These are phyloP conservation scores for Rosa hybrid DNA, from an alignment of 331 rosid species.

Conservation along the genomic window DNA sequence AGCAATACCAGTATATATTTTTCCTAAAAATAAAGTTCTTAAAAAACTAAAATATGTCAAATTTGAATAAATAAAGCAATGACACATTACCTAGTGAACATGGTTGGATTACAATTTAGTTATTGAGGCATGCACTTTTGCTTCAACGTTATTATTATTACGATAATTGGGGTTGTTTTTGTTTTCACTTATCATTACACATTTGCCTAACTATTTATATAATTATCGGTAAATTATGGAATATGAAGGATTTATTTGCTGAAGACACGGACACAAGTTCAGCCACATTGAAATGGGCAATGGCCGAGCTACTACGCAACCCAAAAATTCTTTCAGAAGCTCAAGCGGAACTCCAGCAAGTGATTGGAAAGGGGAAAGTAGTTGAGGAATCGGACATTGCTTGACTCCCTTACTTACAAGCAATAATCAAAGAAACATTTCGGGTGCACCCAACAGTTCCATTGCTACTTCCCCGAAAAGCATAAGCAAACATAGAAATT, in stretches of 20 bases:
- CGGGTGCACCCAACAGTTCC: constrained; percentile 26
- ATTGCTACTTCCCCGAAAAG: constrained; percentile 19
- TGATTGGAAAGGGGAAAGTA: neutral
- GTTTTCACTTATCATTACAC: neutral
- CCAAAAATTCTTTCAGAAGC: neutral
- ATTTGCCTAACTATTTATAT: neutral
- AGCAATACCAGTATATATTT: too few species aligned
- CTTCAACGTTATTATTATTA: neutral
- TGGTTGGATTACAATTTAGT: too few species aligned
- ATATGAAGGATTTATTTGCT: constrained; percentile 17
- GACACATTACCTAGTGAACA: too few species aligned
- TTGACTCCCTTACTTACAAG: constrained; percentile 23
- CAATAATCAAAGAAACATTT: constrained; percentile 23
- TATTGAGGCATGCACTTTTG: too few species aligned
- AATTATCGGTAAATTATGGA: neutral
- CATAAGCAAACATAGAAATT: neutral
- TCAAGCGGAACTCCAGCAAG: constrained; percentile 2
- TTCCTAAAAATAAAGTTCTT: too few species aligned
- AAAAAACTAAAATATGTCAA: too few species aligned
- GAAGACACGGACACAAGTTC: constrained; percentile 25
- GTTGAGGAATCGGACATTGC: constrained; percentile 22
- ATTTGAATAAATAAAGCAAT: too few species aligned
- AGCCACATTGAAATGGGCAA: constrained; percentile 22
- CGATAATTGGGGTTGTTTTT: neutral
- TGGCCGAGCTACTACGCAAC: constrained; percentile 25